Base-by-base conservation (phyloP, 768 basidiomycete genomes). In the Xanthoconium stramineum region DNA sequence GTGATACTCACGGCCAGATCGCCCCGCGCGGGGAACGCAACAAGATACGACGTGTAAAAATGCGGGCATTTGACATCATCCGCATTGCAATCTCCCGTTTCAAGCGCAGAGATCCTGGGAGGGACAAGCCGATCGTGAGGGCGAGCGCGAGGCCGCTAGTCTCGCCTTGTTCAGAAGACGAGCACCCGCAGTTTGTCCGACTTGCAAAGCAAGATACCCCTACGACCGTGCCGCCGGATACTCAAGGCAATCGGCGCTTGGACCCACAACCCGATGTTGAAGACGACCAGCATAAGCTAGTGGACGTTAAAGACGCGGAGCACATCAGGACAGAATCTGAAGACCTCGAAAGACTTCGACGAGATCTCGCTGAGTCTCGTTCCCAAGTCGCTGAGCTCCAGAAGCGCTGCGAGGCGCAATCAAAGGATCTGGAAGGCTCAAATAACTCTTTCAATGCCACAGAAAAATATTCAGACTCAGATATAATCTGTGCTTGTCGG, bases 391-490 rank as follows among this genome's bases (percentile, higher is more conserved):
- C 35, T 13, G 58, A 60, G 29, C 47, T 60, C 10, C 47, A 47
- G 28, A 53, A 36, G 7, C 51, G 43, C 20, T 57, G 39, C 14
- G 51, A 57, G 19, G 43, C 52, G 3, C 59, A 60, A 19, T 32
- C 56, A 12, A 53, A 42, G 10, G 52, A 52, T 36, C 69, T 45
- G 17, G 50, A 59, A 43, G 15, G 19, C 9, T 52, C 57, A 13
- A 54, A 59, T 24, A 37, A 13, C 24, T 54, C 55, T 33, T 15
- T 59, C 30, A 48, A 36, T 3, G 40, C 51, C 6, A 46, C 60
- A 11, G 60, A 61, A 30, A 59, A 51, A 45, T 61, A 53, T 7
- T 61, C 60, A 12, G 60, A 61, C 47, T 49, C 52, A 14, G 60
- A 61, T 42, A 17, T 61, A 14, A 55, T 55, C 28, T 40, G 38